Conservation (phyloP, 2,329 filamentous ascomycete genomes). For the Botrytis squamosa region DNA sequence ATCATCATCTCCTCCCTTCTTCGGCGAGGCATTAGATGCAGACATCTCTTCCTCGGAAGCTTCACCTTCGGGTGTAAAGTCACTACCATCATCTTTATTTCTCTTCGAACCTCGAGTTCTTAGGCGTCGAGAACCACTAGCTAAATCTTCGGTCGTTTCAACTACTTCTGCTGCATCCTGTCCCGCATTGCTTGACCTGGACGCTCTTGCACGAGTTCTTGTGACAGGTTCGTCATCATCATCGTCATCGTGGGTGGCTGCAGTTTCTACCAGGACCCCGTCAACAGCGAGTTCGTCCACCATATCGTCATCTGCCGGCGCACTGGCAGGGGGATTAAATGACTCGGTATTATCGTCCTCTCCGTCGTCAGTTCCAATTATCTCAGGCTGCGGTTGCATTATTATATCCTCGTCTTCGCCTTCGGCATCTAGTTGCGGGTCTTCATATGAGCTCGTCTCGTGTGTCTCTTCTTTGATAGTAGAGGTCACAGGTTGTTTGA, state of each 20-base stretch:
- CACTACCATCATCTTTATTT: conserved; percentile 35
- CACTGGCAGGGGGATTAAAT: conserved; percentile 17
- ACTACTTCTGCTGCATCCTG: conserved; percentile 50
- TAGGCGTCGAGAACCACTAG: conserved; percentile 34
- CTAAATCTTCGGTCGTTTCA: conserved; percentile 42
- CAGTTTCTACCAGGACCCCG: conserved; percentile 17
- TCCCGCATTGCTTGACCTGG: conserved; percentile 41
- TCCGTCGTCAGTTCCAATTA: conserved; percentile 20
- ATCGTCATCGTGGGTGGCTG: conserved; percentile 31
- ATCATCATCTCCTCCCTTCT: conserved; percentile 46
- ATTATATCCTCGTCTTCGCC: conserved; percentile 20
- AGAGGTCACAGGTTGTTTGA: conserved; percentile 34
- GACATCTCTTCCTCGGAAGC: conserved; percentile 55
- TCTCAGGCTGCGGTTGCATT: conserved; percentile 2
- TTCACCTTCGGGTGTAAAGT: conserved; percentile 39
- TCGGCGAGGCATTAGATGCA: conserved; percentile 40
- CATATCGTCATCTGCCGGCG: conserved; percentile 27
- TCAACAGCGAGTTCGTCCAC: conserved; percentile 26
- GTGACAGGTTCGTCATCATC: conserved; percentile 38
- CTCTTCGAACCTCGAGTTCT: conserved; percentile 35
- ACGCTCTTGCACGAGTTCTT: conserved; percentile 44
- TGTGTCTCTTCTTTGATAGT: conserved; percentile 40
- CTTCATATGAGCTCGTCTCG: conserved; percentile 38
- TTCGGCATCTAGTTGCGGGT: conserved; percentile 31
- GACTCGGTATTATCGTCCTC: conserved; percentile 20